Base-by-base conservation (phyloP, 78 protist genomes). In the Planoprotostelium fungivorum region DNA sequence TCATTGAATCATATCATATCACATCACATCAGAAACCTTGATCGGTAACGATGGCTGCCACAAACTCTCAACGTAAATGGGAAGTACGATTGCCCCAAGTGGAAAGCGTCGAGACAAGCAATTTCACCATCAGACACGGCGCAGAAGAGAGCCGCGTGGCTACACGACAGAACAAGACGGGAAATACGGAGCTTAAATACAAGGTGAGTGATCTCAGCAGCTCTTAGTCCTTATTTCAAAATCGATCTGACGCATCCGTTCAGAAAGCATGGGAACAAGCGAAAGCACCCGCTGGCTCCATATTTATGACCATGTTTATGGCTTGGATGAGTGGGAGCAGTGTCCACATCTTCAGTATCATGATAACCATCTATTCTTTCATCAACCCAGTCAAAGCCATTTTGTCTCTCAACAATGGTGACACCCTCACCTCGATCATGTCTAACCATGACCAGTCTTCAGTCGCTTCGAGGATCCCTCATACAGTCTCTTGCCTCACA, bases 271-370 rank as follows among this genome's bases (percentile, higher is more conserved):
- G 94, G 94, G 94, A 92, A 37, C 28, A 87, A 1, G 94, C 94
- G 28, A 92, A 92, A 63, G 89, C 94, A 88, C 94, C 94, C 31
- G 91, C 91, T 1, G 89, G 89, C 36, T 83, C 84, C 84, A 92
- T 92, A 84, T 88, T 92, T 35, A 92, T 92, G 94, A 92, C 90
- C n/a, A 89, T 89, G 37, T 92, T 92, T 37, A 73, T 92, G 34
- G 38, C 89, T 37, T 92, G 94, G 94, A 92, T 92, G 94, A 88
- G 89, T 85, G 94, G 94, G 38, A 92, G 87, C 89, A 91, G 91
- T 84, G 89, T 92, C 34, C 89, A 88, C 87, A 92, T 92, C 38
- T 92, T 92, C 34, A 88, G 91, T 23, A 92, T 92, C 90, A 91
- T 91, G 10, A 88, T 88, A 34, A 88, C 89, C 84, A 92, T 92